phyloP scores from a whole-genome alignment of 2,329 filamentous ascomycete species.

The Coniochaeta ligniaria region DNA sequence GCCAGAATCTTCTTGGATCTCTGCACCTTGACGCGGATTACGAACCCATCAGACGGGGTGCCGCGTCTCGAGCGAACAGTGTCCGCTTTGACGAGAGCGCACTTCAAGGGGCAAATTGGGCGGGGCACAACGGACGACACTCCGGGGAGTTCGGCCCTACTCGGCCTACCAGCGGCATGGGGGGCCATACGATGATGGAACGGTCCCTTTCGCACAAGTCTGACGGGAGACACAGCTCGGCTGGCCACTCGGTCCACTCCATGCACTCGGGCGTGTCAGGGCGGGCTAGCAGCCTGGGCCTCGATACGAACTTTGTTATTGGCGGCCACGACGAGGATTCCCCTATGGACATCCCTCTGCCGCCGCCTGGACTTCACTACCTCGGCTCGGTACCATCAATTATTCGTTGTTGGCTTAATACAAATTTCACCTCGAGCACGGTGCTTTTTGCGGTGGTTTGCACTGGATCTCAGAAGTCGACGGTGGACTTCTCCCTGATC shows the following conservation, averaged over 20 bases:
- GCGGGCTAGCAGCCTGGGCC: constrained; percentile 79
- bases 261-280: constrained; percentile 68
- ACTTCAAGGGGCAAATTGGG: constrained; percentile 79
- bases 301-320: constrained; percentile 65
- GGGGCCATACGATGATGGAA: constrained; percentile 77
- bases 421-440: constrained; percentile 81
- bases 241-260: constrained; percentile 68
- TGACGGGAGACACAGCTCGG: constrained; percentile 87
- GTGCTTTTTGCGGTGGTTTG: constrained; percentile 89
- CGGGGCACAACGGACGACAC: constrained; percentile 67
- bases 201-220: constrained; percentile 91
- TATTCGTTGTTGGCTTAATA: constrained; percentile 90
- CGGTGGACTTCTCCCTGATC: constrained; percentile 69
- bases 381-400: constrained; percentile 88
- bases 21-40: constrained; percentile 84
- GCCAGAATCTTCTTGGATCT: constrained; percentile 70
- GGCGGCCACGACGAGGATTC: constrained; percentile 59
- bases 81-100: constrained; percentile 97
- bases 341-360: constrained; percentile 62
- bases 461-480: constrained; percentile 82
- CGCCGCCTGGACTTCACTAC: constrained; percentile 78
- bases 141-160: constrained; percentile 75
- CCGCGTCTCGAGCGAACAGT: constrained; percentile 88
- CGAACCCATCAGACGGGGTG: constrained; percentile 74
- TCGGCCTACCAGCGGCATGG: constrained; percentile 72